These are phyloP conservation scores for Melampsora americana DNA, from an alignment of 1,284 basidiomycete genomes.

Conservation along the genomic window DNA sequence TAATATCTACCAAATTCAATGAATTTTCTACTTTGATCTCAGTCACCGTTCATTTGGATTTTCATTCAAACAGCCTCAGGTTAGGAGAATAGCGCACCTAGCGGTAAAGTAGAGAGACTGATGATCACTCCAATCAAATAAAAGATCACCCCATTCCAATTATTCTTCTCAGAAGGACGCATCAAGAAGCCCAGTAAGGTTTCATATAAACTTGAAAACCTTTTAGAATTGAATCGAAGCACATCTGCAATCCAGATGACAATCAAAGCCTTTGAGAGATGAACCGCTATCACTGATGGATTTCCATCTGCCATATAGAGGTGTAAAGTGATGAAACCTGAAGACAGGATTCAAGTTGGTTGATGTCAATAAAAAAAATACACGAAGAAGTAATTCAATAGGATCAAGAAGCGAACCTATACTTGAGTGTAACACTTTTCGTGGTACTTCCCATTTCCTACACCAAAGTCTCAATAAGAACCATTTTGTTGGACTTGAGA, in stretches of 20 bases:
- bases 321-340: conserved; percentile 37
- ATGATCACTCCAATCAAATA: conserved; percentile 37
- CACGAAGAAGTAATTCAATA: too few relatives aligned
- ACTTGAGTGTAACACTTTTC: conserved; percentile 37
- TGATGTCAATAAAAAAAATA: not conserved
- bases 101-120: conserved; percentile 23
- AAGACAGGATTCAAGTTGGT: not conserved
- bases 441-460: conserved; percentile 31
- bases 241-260: conserved; percentile 24
- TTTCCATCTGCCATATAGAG: conserved; percentile 5
- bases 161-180: conserved; percentile 21
- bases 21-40: not conserved
- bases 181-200: conserved; percentile 27
- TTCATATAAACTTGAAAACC: conserved; percentile 24
- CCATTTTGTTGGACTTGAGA: not conserved
- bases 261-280: not conserved
- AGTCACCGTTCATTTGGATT: not conserved
- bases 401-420: conserved; percentile 9
- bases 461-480: conserved; percentile 10
- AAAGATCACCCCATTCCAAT: conserved; percentile 43
- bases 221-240: conserved; percentile 8
- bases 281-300: conserved; percentile 5
- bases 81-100: conserved; percentile 12
- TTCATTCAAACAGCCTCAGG: too few relatives aligned
- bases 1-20: conserved; percentile 18